phyloP scores from a whole-genome alignment of 1,139 yeast species.

The Saccharomyces hybrid region DNA sequence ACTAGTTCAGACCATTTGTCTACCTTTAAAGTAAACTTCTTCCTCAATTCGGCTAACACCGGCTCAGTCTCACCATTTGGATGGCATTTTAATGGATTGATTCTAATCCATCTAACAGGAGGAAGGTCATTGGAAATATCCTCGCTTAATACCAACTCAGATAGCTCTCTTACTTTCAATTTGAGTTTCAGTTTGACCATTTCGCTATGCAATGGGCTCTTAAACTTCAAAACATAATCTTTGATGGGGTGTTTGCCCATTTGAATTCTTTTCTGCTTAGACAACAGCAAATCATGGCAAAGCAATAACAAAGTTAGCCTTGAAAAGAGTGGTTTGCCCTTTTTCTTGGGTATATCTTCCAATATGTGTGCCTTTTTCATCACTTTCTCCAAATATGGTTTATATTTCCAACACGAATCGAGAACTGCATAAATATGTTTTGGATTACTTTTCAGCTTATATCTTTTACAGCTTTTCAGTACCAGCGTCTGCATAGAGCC shows the following conservation, averaged over 20 bases:
- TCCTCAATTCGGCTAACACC: conserved; percentile 38
- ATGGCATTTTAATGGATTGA: conserved; percentile 49
- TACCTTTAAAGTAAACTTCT: conserved; percentile 27
- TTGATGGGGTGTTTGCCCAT: conserved; percentile 85
- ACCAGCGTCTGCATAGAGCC: conserved; percentile 65
- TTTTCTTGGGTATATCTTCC: conserved; percentile 39
- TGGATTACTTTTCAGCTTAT: conserved; percentile 51
- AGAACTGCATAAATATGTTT: conserved; percentile 82
- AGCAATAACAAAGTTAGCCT: conserved; percentile 39
- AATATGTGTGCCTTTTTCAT: conserved; percentile 59
- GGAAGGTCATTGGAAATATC: conserved; percentile 47
- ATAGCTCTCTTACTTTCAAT: conserved; percentile 37
- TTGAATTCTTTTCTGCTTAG: conserved; percentile 73
- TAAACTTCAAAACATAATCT: conserved; percentile 68
- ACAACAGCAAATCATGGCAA: conserved; percentile 73
- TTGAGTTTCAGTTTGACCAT: conserved; percentile 63
- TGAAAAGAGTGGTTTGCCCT: conserved; percentile 27
- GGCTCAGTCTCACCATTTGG: conserved; percentile 28
- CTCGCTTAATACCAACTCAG: conserved; percentile 32
- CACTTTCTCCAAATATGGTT: conserved; percentile 51
- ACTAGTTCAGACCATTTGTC: conserved; percentile 44
- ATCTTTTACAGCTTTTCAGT: conserved; percentile 45
- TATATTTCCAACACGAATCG: conserved; percentile 64
- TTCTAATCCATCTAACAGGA: conserved; percentile 85
- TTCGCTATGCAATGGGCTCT: conserved; percentile 76